Evolutionary conservation across 1,284 basidiomycete species (phyloP).

Genomic region (Malassezia yamatoensis): DNA sequence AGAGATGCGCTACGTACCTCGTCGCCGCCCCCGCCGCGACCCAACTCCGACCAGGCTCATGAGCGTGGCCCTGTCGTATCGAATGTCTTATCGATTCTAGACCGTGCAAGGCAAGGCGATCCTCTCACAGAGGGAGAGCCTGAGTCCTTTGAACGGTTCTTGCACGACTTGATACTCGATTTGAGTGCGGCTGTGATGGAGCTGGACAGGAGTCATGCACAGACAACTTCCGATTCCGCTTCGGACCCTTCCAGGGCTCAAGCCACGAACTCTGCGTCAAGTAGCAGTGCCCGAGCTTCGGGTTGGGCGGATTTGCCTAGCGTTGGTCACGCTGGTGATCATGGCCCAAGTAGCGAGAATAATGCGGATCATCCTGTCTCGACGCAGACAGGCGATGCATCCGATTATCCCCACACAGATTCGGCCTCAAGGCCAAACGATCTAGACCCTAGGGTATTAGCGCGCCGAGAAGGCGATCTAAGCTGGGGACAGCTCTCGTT

Average conservation of each 20-base stretch:
- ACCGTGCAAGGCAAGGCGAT: conserved; percentile 25
- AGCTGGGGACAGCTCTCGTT: conserved; percentile 38
- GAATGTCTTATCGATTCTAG: conserved; percentile 14
- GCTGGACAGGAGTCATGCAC: conserved; percentile 2
- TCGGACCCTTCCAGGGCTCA: too few relatives aligned
- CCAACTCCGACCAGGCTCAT: not conserved
- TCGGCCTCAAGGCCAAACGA: not conserved
- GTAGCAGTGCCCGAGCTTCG: conserved; percentile 3
- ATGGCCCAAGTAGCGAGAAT: not conserved
- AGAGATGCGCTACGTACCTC: conserved; percentile 15
- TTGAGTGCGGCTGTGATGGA: conserved; percentile 31
- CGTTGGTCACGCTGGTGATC: not conserved
- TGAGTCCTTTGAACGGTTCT: conserved; percentile 33
- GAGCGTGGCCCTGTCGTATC: not conserved
- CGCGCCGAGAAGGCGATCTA: conserved; percentile 28
- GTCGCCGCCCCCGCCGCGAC: not conserved
- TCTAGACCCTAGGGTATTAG: conserved; percentile 16
- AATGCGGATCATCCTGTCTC: conserved; percentile 1
- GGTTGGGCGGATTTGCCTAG: not conserved
- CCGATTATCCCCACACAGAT: not conserved
- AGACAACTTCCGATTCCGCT: too few relatives aligned
- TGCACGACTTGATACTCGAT: conserved; percentile 31
- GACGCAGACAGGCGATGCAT: not conserved
- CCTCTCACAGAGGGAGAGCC: conserved; percentile 27
- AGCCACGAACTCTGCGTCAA: not conserved